These are phyloP conservation scores for Neurospora pannonica DNA, from an alignment of 495 filamentous ascomycete species.

Conservation along the genomic window DNA sequence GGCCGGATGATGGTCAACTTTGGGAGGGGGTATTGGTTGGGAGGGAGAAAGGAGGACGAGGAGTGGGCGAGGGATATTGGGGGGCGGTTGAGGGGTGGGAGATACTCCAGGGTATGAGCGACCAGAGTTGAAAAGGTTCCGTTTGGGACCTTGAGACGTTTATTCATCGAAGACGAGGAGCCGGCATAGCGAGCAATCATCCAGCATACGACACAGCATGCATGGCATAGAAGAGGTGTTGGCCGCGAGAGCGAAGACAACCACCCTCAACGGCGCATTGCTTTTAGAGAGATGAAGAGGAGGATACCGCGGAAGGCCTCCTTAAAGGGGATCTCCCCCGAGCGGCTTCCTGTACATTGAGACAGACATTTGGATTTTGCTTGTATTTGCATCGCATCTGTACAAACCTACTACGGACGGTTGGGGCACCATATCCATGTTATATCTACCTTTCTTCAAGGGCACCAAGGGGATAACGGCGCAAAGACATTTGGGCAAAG, in stretches of 20 bases:
- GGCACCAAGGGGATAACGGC: background rate
- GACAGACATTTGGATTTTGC: background rate
- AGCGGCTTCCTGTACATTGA: background rate
- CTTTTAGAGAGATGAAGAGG: background rate
- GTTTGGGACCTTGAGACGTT: background rate
- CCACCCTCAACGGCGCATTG: background rate
- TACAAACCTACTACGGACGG: background rate
- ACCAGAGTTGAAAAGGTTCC: background rate
- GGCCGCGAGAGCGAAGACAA: background rate
- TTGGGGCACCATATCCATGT: background rate
- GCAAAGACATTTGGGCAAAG: background rate
- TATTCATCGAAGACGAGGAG: too few species aligned
- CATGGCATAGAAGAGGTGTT: background rate
- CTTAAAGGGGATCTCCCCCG: background rate
- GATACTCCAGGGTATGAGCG: background rate
- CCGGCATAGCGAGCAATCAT: background rate
- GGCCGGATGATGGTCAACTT: conserved; percentile 64
- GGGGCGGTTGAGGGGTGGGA: conserved; percentile 42
- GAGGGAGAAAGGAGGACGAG: conserved; percentile 34
- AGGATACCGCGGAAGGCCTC: background rate
- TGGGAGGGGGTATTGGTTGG: conserved; percentile 69
- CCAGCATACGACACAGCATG: background rate
- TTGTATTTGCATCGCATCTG: background rate
- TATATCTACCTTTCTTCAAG: background rate
- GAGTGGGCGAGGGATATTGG: conserved; percentile 51